phyloP scores from a whole-genome alignment of 805 yeast genomes.

The Torulaspora microellipsoides region DNA sequence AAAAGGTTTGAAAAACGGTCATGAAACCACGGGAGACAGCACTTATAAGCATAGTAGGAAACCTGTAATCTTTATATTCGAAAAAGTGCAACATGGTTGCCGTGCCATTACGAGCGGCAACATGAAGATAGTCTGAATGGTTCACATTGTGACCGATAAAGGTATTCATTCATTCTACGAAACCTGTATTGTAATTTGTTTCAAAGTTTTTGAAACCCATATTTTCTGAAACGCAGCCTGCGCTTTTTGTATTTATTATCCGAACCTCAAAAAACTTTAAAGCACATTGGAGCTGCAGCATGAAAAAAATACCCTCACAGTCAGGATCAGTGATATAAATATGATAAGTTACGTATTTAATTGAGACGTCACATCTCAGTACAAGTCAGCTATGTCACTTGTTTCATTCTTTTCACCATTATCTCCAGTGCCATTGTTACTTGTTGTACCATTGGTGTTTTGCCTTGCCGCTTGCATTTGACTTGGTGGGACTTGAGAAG shows the following conservation, averaged over 20 bases:
- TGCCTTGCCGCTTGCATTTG: conserved; percentile 1
- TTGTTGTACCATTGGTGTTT: not conserved
- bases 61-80: not conserved
- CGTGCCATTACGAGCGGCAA: too few species aligned
- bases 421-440: not conserved
- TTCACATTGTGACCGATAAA: too few species aligned
- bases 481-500: not conserved
- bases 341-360: not conserved
- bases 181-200: not conserved
- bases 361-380: conserved; percentile 5
- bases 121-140: too few species aligned
- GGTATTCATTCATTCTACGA: too few species aligned
- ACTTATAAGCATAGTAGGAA: not conserved
- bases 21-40: not conserved
- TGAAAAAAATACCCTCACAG: not conserved
- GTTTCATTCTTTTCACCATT: conserved; percentile 3
- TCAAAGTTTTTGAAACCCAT: conserved; percentile 3
- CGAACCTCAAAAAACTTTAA: conserved; percentile 5
- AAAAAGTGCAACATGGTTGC: too few species aligned
- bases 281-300: not conserved
- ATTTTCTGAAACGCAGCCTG: conserved; percentile 4
- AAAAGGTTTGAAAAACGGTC: too few species aligned
- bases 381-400: conserved; percentile 13
- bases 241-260: conserved; percentile 3
- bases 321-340: too few species aligned